Base-by-base conservation (phyloP, 2,329 filamentous ascomycete species). In the Lachnellula hyalina region DNA sequence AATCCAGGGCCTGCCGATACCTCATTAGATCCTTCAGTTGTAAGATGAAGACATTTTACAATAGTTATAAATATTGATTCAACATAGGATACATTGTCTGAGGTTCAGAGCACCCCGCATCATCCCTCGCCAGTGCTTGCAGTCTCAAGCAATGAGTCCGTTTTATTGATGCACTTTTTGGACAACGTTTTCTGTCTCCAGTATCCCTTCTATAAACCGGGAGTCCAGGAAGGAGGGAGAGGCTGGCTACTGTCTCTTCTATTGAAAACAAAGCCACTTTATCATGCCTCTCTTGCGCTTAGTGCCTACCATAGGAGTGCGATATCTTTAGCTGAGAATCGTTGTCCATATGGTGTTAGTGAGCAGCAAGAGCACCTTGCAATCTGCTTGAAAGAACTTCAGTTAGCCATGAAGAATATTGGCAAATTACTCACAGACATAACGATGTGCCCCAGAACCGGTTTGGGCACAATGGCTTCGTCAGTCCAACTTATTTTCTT, bases 181-280 rank as follows among this genome's bases (percentile, higher is more conserved):
- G 83, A 86, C 64, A 78, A 80, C 61, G 75, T 85, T 17, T 80
- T 86, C 58, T 82, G 83, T 0, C 79, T 84, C 56, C 71, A 85
- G 1, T 85, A 82, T 63, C 84, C 84, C 2, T 81, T 84, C 66
- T 86, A 86, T 66, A 75, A 75, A 2, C 83, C 83, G 0, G 71
- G 73, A 0, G 65, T 83, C 6, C 70, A 79, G 1, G 73, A 79
- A 49, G 78, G 80, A 15, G 83, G 83, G 15, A 76, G 80, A 46
- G 77, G 80, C 14, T 86, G 83, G 83, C 72, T 86, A 28, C 70
- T 86, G 36, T 76, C 79, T 32, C 71, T 82, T 42, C 71, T 85
- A 9, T 74, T 80, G 53, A 77, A 74, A 56, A 84, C 82, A 67
- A 80, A 77, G 57, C 74, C 80, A 1, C 72, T 84, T 19, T 83